Evolutionary conservation across 768 basidiomycete genomes (phyloP).

Genomic region (Hericium rajendrae): DNA sequence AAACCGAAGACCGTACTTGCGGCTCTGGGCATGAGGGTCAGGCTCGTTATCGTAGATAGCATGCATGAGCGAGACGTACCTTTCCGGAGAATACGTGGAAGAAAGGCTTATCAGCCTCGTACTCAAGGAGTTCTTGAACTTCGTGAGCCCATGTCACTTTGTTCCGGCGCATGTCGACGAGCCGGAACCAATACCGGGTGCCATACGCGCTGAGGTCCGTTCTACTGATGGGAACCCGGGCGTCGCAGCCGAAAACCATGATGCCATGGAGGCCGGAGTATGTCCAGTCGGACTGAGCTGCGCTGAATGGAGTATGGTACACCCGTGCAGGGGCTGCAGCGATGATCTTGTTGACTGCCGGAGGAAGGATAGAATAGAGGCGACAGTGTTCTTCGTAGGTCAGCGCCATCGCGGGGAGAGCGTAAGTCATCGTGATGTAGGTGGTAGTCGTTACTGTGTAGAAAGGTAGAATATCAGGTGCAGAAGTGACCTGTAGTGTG

Average conservation of each 20-base stretch:
- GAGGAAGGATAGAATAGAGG: conserved; percentile 18
- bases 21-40: conserved; percentile 16
- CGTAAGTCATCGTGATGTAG: background rate
- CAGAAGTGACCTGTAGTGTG: no score
- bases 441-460: background rate
- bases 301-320: conserved; percentile 49
- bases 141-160: conserved; percentile 64
- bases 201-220: conserved; percentile 14
- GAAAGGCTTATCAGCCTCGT: conserved; percentile 80
- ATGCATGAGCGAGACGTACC: conserved; percentile 37
- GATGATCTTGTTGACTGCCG: conserved; percentile 26
- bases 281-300: conserved; percentile 41
- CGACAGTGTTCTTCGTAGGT: conserved; percentile 14
- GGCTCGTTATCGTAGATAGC: background rate
- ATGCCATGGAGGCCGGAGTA: conserved; percentile 52
- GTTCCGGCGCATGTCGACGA: conserved; percentile 45
- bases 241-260: conserved; percentile 38
- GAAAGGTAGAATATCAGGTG: no score
- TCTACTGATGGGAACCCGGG: conserved; percentile 21
- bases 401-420: background rate
- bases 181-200: conserved; percentile 49
- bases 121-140: conserved; percentile 51
- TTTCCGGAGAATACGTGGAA: conserved; percentile 85
- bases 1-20: conserved; percentile 48
- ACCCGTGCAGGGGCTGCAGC: conserved; percentile 48